These are phyloP conservation scores for Botrytis medusae DNA, from an alignment of 2,329 filamentous ascomycete genomes.

Conservation along the genomic window DNA sequence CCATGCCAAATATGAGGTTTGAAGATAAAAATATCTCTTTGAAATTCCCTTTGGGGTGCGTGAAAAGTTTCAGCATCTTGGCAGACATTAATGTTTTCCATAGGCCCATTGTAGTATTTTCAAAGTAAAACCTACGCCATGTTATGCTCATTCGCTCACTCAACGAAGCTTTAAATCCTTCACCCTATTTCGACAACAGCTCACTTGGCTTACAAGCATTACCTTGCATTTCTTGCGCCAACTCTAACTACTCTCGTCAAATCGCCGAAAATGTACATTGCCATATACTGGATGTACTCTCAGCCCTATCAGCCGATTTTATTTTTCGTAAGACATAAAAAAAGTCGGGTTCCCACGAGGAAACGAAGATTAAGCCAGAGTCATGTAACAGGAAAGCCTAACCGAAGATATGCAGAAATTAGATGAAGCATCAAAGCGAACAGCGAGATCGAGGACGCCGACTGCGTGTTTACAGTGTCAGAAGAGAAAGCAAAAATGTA, in stretches of 20 bases:
- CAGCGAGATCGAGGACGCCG: constrained; percentile 15
- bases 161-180: constrained; percentile 16
- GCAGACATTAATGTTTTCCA: background rate
- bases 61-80: constrained; percentile 20
- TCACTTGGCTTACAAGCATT: constrained; percentile 21
- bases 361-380: background rate
- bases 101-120: background rate
- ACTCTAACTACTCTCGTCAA: background rate
- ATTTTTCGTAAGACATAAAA: constrained; percentile 18
- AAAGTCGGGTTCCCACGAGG: constrained; percentile 17
- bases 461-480: constrained; percentile 22
- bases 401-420: constrained; percentile 20
- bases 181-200: constrained; percentile 6
- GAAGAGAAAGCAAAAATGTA: constrained; percentile 23
- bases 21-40: constrained; percentile 18
- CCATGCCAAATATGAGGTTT: constrained; percentile 6
- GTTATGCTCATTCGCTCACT: constrained; percentile 9
- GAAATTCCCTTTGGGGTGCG: background rate
- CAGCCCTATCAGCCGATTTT: constrained; percentile 17
- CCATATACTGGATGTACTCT: background rate
- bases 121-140: background rate
- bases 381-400: constrained; percentile 10
- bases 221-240: constrained; percentile 3
- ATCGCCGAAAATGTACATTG: background rate
- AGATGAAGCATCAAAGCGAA: constrained; percentile 18